Percentiles rank a stretch among this genome's conserved stretches.
Evolutionary conservation across 768 basidiomycete species (phyloP).

Genomic region (Tricholoma terreum): DNA sequence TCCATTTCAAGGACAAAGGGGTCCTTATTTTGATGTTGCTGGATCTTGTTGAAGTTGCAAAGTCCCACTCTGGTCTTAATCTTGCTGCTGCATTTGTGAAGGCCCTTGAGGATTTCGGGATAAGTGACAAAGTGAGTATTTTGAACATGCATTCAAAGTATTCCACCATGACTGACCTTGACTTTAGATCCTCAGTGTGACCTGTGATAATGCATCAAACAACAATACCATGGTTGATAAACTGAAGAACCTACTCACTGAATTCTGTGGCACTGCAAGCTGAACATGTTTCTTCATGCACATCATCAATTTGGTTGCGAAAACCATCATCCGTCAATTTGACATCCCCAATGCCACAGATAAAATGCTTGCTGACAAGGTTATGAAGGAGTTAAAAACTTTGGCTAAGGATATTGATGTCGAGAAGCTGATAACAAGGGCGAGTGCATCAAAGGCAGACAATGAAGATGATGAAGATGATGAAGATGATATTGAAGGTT

Average conservation of each 20-base stretch:
- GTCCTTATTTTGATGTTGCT: no score
- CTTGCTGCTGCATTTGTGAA: no score
- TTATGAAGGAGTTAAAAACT: neutral
- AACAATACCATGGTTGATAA: conserved; percentile 34
- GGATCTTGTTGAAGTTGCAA: conserved; percentile 36
- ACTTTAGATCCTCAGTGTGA: no score
- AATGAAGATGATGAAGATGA: conserved; percentile 19
- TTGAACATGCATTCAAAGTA: no score
- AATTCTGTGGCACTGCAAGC: conserved; percentile 21
- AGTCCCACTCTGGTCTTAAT: conserved; percentile 36
- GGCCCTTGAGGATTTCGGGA: conserved; percentile 29
- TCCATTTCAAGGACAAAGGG: no score
- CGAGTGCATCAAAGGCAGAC: conserved; percentile 2
- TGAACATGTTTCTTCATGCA: conserved; percentile 36
- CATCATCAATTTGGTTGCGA: conserved; percentile 34
- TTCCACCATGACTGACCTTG: no score
- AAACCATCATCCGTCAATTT: conserved; percentile 29
- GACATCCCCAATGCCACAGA: conserved; percentile 20
- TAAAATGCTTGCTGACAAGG: neutral
- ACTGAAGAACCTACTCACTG: conserved; percentile 16
- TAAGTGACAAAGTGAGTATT: conserved; percentile 10
- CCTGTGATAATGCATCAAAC: conserved; percentile 30
- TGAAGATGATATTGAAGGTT: conserved; percentile 11
- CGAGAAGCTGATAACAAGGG: neutral
- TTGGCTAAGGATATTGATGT: neutral